These are phyloP conservation scores for Leccinum subgranulosum DNA, from an alignment of 768 basidiomycete genomes.

Conservation along the genomic window DNA sequence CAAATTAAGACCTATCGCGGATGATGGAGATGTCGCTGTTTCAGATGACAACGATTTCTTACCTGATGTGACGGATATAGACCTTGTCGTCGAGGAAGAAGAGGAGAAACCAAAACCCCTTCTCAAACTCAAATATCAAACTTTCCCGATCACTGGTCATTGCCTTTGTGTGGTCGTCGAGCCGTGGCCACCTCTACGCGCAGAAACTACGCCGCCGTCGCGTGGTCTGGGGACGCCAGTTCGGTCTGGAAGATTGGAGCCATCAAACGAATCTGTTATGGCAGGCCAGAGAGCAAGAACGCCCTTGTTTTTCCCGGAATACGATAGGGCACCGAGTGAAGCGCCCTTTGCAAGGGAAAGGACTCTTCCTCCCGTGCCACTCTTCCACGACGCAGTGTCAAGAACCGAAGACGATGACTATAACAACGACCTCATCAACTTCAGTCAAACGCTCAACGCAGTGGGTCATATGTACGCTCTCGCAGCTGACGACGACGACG, in stretches of 20 bases:
- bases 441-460: constrained; percentile 68
- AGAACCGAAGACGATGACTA: constrained; percentile 32
- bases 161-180: constrained; percentile 83
- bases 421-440: constrained; percentile 60
- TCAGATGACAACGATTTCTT: neutral
- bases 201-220: constrained; percentile 32
- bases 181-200: constrained; percentile 63
- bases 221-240: constrained; percentile 27
- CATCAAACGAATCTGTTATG: constrained; percentile 18
- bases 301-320: constrained; percentile 75
- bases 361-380: constrained; percentile 39
- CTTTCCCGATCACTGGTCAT: constrained; percentile 66
- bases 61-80: constrained; percentile 21
- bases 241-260: constrained; percentile 24
- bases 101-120: constrained; percentile 71
- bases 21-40: neutral
- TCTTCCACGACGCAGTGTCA: constrained; percentile 36
- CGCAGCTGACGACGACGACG: constrained; percentile 70
- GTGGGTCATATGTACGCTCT: constrained; percentile 55
- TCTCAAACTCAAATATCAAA: constrained; percentile 63
- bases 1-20: neutral
- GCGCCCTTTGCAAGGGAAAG: constrained; percentile 28
- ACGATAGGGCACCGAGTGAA: constrained; percentile 41
- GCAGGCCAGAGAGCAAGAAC: constrained; percentile 43
- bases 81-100: constrained; percentile 52